phyloP scores from a whole-genome alignment of 768 basidiomycete species.

The Jaapia argillacea region DNA sequence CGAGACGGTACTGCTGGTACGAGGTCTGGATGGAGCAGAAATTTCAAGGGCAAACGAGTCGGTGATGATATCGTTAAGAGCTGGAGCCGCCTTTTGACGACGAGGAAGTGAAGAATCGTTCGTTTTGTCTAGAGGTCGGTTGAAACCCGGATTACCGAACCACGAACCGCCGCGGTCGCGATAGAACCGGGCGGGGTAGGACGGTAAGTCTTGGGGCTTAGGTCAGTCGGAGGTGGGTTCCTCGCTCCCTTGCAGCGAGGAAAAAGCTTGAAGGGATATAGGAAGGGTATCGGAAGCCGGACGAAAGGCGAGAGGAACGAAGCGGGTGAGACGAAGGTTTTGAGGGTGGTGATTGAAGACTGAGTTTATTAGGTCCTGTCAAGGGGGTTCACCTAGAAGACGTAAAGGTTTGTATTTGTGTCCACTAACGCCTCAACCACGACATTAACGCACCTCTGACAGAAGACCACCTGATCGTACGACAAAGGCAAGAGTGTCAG shows the following conservation, averaged over 20 bases:
- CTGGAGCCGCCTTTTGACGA: neutral
- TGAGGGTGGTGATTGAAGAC: slow-evolving; percentile 3
- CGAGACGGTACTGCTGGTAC: no score
- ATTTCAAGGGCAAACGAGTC: no score
- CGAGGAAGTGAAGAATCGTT: neutral
- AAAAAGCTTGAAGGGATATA: slow-evolving; percentile 38
- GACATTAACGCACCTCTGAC: slow-evolving; percentile 48
- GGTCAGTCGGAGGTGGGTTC: slow-evolving; percentile 49
- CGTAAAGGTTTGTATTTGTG: slow-evolving; percentile 1
- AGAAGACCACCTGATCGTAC: slow-evolving; percentile 56
- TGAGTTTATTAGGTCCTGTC: slow-evolving; percentile 27
- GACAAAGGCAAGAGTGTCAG: slow-evolving; percentile 3
- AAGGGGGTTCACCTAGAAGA: slow-evolving; percentile 69
- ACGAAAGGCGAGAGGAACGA: slow-evolving; percentile 7
- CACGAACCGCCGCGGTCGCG: slow-evolving; percentile 65
- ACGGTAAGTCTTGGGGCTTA: slow-evolving; percentile 38
- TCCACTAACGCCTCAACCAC: slow-evolving; percentile 1
- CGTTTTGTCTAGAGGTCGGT: neutral
- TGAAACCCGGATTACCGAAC: slow-evolving; percentile 52
- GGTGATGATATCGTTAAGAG: no score
- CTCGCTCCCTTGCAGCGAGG: slow-evolving; percentile 72
- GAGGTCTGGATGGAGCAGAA: no score
- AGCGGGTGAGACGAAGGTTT: slow-evolving; percentile 7
- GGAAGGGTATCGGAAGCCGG: slow-evolving; percentile 4
- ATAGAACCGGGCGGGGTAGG: slow-evolving; percentile 52